A percentile compares a stretch with the other conserved stretches of the same genome.
Evolutionary conservation across 164 flowering plant genomes (phyloP).

Genomic region (Berberis thunbergii): DNA sequence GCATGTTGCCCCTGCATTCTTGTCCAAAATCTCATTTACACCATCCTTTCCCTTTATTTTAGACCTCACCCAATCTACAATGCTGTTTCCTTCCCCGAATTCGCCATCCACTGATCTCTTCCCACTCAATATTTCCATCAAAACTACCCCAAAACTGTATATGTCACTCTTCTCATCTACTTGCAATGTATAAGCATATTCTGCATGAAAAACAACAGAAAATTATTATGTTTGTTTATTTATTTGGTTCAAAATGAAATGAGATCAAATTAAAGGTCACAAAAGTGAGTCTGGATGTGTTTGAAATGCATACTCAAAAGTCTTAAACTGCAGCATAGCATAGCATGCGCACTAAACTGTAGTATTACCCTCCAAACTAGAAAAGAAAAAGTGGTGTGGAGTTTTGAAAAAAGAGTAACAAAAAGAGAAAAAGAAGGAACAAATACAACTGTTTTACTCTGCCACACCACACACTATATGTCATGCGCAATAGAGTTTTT

Average conservation of each 20-base stretch:
- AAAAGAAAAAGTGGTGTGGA: too few relatives aligned
- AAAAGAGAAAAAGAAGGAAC: too few relatives aligned
- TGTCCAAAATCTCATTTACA: constrained; percentile 50
- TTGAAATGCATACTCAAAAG: not conserved
- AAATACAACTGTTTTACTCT: too few relatives aligned
- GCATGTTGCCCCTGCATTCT: constrained; percentile 72
- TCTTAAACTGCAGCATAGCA: too few relatives aligned
- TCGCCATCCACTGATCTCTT: constrained; percentile 72
- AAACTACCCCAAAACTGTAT: constrained; percentile 84
- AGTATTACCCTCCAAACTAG: too few relatives aligned
- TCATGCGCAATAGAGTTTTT: too few relatives aligned
- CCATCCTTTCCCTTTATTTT: constrained; percentile 69
- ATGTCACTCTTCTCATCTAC: constrained; percentile 98
- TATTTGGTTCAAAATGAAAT: too few relatives aligned
- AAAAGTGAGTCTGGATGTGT: not conserved
- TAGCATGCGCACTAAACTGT: too few relatives aligned
- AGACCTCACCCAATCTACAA: constrained; percentile 87
- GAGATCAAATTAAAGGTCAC: not conserved
- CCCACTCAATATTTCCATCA: constrained; percentile 82
- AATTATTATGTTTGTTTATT: not conserved
- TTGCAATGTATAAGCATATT: constrained; percentile 91
- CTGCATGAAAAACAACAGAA: constrained; percentile 25
- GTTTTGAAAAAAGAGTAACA: too few relatives aligned
- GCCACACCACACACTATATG: too few relatives aligned
- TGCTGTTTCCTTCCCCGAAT: constrained; percentile 92